A percentile compares a stretch with the other conserved stretches of the same genome.
Evolutionary conservation across 768 basidiomycete genomes (phyloP).

Genomic region (Rhizopogon sp.): DNA sequence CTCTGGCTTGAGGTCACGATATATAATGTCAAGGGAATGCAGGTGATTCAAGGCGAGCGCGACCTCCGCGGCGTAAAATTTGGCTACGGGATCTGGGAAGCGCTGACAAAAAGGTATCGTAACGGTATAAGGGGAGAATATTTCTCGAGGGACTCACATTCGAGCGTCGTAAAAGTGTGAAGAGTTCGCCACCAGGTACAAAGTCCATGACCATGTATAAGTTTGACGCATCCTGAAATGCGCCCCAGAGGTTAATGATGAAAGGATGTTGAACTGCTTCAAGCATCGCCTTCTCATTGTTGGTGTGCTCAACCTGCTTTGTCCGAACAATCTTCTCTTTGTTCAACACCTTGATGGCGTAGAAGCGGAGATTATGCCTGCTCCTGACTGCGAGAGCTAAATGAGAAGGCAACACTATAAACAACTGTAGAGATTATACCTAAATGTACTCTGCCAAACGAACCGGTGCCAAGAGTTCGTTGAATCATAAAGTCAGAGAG

Average conservation of each 20-base stretch:
- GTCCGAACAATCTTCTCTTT: constrained; percentile 89
- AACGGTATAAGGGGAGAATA: constrained; percentile 10
- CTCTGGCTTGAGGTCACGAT: constrained; percentile 97
- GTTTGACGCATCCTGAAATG: constrained; percentile 87
- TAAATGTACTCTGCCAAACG: constrained; percentile 94
- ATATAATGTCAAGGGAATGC: constrained; percentile 84
- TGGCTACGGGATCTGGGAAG: constrained; percentile 95
- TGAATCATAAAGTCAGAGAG: constrained; percentile 77
- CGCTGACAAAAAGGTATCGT: constrained; percentile 40
- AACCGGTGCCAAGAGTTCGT: constrained; percentile 87
- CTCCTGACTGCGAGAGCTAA: constrained; percentile 58
- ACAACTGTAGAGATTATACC: constrained; percentile 38
- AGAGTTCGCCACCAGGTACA: constrained; percentile 94
- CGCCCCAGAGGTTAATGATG: constrained; percentile 95
- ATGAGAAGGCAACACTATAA: constrained; percentile 7
- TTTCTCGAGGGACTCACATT: constrained; percentile 49
- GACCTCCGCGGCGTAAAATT: constrained; percentile 96
- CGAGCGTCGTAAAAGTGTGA: constrained; percentile 86
- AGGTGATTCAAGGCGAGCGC: constrained; percentile 89
- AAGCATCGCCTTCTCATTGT: constrained; percentile 88
- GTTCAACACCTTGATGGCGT: constrained; percentile 91
- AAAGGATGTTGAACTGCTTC: constrained; percentile 85
- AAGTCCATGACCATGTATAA: constrained; percentile 99
- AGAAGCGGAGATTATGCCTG: constrained; percentile 92
- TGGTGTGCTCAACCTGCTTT: constrained; percentile 97